Evolutionary conservation across 192 early-diverging fungal genomes (phyloP).

Genomic region (Coemansia sp.): DNA sequence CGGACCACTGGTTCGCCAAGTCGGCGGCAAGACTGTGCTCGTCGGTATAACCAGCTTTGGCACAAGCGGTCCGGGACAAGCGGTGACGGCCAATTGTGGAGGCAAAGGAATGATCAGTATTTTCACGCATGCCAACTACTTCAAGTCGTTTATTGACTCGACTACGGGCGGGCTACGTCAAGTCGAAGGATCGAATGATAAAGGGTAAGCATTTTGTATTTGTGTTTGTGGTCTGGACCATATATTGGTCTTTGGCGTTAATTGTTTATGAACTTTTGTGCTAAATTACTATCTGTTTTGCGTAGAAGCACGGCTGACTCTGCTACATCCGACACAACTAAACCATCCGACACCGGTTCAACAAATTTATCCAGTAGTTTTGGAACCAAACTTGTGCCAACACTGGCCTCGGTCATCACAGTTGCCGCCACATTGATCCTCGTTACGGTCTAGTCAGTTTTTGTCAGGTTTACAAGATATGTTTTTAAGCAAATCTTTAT

Average conservation of each 20-base stretch:
- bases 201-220: conserved; percentile 28
- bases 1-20: conserved; percentile 49
- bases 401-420: background rate
- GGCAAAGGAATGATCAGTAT: conserved; percentile 50
- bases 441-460: background rate
- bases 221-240: background rate
- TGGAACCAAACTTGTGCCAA: background rate
- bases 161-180: conserved; percentile 40
- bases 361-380: background rate
- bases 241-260: background rate
- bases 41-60: conserved; percentile 57
- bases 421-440: background rate
- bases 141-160: conserved; percentile 47
- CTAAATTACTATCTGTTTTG: background rate
- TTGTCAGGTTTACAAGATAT: too few species aligned
- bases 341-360: background rate
- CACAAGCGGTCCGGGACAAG: conserved; percentile 33
- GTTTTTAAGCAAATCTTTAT: too few species aligned
- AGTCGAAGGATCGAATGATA: conserved; percentile 19
- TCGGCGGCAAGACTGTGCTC: conserved; percentile 37
- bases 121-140: conserved; percentile 52
- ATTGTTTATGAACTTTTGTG: background rate
- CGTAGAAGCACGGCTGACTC: background rate
- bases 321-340: background rate
- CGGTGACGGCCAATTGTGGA: conserved; percentile 38